Percentiles rank a stretch among this genome's conserved stretches.
Conservation (phyloP, 2,329 filamentous ascomycete species). For the Ceratocystis alfenasii region DNA sequence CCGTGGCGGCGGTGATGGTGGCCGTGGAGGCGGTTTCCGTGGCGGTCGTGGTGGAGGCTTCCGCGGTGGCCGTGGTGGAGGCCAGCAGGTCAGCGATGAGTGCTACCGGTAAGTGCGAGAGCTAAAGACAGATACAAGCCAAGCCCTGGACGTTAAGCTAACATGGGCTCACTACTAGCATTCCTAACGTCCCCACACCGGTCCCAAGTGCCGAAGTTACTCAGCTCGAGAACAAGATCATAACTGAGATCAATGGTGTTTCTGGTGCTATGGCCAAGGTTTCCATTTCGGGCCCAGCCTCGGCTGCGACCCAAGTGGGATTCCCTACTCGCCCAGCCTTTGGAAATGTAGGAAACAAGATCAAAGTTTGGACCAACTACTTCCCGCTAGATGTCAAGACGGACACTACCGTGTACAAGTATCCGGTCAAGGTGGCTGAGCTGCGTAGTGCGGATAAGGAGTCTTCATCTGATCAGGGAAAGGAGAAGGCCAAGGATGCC, state of each 20-base stretch:
- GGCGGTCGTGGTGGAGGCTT: slow-evolving; percentile 24
- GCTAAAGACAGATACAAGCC: too few relatives aligned
- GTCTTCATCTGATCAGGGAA: slow-evolving; percentile 2
- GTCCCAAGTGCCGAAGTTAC: slow-evolving; percentile 27
- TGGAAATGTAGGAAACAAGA: slow-evolving; percentile 33
- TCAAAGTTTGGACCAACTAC: slow-evolving; percentile 44
- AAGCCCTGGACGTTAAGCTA: not conserved
- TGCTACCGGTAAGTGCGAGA: slow-evolving; percentile 23
- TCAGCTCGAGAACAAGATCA: slow-evolving; percentile 34
- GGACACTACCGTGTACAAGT: slow-evolving; percentile 33
- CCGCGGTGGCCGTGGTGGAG: slow-evolving; percentile 24
- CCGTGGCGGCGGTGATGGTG: slow-evolving; percentile 22
- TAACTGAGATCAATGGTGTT: slow-evolving; percentile 23
- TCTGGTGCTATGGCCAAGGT: slow-evolving; percentile 26
- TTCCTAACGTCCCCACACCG: slow-evolving; percentile 21
- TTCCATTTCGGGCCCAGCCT: slow-evolving; percentile 19
- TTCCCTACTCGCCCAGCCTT: slow-evolving; percentile 41
- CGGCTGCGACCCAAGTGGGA: slow-evolving; percentile 19
- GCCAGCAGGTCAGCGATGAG: slow-evolving; percentile 24
- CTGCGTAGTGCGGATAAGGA: slow-evolving; percentile 18
- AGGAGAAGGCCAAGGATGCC: slow-evolving; percentile 17
- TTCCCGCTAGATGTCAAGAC: slow-evolving; percentile 35
- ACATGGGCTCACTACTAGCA: slow-evolving; percentile 19
- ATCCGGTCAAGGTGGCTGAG: slow-evolving; percentile 33
- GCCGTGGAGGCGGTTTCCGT: slow-evolving; percentile 24